These are phyloP conservation scores for Cordyceps fumosorosea DNA, from an alignment of 2,329 filamentous ascomycete genomes.

Conservation along the genomic window DNA sequence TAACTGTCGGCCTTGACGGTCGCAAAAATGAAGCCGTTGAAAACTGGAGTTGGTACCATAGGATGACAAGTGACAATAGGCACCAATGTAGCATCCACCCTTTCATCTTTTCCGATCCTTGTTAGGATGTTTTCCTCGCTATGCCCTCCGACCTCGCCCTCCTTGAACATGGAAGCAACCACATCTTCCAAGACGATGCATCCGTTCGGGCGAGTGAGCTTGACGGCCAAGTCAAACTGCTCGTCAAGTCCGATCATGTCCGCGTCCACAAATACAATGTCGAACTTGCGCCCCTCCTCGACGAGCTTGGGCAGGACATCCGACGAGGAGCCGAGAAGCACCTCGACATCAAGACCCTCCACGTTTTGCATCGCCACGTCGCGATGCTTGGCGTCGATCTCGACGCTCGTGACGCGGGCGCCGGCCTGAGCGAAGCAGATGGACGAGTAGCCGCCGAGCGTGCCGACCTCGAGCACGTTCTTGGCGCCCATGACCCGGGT, in stretches of 20 bases:
- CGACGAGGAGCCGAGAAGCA: conserved; percentile 35
- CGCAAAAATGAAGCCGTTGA: conserved; percentile 11
- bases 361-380: conserved; percentile 38
- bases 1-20: not conserved
- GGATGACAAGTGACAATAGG: conserved; percentile 15
- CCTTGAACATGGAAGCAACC: conserved; percentile 25
- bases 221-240: conserved; percentile 38
- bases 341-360: conserved; percentile 34
- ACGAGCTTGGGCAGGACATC: conserved; percentile 30
- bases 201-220: conserved; percentile 30
- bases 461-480: conserved; percentile 47
- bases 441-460: conserved; percentile 46
- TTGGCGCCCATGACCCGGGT: conserved; percentile 28
- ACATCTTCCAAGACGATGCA: conserved; percentile 44
- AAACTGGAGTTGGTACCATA: conserved; percentile 12
- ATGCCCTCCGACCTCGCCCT: conserved; percentile 31
- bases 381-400: conserved; percentile 37
- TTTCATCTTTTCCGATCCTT: conserved; percentile 19
- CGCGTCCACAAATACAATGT: conserved; percentile 46
- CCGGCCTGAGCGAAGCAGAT: conserved; percentile 43
- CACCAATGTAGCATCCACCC: conserved; percentile 22
- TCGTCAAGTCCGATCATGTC: conserved; percentile 41
- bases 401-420: conserved; percentile 39
- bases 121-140: conserved; percentile 18
- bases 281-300: conserved; percentile 35